A percentile compares a stretch with the other conserved stretches of the same genome.
Conservation (phyloP, 2,329 filamentous ascomycete species). For the Botryotinia globosa region DNA sequence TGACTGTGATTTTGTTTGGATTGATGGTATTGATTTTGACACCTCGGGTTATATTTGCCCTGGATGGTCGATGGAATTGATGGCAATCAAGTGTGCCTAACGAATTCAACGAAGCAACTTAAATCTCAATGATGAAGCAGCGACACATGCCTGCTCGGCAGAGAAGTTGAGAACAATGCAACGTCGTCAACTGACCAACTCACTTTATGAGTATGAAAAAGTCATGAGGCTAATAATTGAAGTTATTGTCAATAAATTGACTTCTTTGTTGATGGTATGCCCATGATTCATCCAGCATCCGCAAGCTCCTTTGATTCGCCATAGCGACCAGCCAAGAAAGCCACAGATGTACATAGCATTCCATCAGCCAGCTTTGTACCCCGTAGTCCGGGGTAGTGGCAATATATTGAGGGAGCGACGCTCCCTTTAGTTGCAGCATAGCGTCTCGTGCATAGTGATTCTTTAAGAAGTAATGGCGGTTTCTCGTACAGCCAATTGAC, state of each 20-base stretch:
- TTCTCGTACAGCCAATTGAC: neutral
- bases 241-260: neutral
- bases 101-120: neutral
- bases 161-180: neutral
- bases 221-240: neutral
- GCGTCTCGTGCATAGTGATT: neutral
- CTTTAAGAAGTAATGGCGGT: neutral
- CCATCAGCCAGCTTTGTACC: neutral
- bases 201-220: neutral
- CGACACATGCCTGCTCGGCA: neutral
- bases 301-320: conserved; percentile 6
- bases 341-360: neutral
- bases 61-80: neutral
- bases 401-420: neutral
- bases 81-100: neutral
- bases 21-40: neutral
- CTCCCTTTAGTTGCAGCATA: neutral
- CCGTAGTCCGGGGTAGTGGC: neutral
- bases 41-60: no score
- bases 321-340: neutral
- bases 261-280: conserved; percentile 2
- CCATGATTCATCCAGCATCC: neutral
- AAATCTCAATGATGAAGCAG: neutral
- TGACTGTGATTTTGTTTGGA: neutral
- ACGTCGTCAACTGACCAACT: neutral